Conservation (phyloP, 352 stramenopile genomes). For the Globisporangium ultimum region DNA sequence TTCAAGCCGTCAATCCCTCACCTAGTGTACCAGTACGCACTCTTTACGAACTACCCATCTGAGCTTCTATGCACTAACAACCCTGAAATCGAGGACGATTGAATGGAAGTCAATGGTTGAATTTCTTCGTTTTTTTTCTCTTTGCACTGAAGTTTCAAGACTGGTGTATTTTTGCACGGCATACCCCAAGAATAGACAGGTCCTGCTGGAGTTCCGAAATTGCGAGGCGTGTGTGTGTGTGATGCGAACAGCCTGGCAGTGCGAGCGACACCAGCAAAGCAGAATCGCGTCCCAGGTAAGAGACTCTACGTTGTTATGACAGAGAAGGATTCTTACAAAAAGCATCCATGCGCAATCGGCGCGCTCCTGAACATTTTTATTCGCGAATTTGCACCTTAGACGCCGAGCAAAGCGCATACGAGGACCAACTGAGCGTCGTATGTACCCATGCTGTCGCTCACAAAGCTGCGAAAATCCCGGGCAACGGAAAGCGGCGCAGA, state of each 20-base stretch:
- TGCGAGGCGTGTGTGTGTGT: not conserved
- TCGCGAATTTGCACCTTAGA: not conserved
- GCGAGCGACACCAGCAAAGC: not conserved
- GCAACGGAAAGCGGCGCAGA: slow-evolving; percentile 13
- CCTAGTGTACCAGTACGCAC: slow-evolving; percentile 94
- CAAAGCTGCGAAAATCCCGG: slow-evolving; percentile 14
- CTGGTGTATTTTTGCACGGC: not conserved
- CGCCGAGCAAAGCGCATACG: not conserved
- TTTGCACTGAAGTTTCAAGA: not conserved
- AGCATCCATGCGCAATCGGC: not conserved
- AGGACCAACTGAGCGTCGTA: slow-evolving; percentile 2
- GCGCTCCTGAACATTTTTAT: not conserved
- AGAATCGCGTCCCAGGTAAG: slow-evolving; percentile 1
- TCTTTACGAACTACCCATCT: slow-evolving; percentile 91
- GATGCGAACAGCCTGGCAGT: not conserved
- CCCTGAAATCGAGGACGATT: slow-evolving; percentile 55
- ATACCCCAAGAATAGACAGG: slow-evolving; percentile 1
- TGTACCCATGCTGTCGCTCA: slow-evolving; percentile 23
- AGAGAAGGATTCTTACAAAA: not conserved
- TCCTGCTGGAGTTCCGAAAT: not conserved
- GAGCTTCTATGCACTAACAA: slow-evolving; percentile 54
- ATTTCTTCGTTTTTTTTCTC: not conserved
- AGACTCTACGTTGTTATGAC: not conserved
- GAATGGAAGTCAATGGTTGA: not conserved
- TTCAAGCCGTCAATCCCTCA: slow-evolving; percentile 93